These are phyloP conservation scores for Backusella liffmaniae DNA, from an alignment of 192 early-diverging fungal genomes.

Conservation along the genomic window DNA sequence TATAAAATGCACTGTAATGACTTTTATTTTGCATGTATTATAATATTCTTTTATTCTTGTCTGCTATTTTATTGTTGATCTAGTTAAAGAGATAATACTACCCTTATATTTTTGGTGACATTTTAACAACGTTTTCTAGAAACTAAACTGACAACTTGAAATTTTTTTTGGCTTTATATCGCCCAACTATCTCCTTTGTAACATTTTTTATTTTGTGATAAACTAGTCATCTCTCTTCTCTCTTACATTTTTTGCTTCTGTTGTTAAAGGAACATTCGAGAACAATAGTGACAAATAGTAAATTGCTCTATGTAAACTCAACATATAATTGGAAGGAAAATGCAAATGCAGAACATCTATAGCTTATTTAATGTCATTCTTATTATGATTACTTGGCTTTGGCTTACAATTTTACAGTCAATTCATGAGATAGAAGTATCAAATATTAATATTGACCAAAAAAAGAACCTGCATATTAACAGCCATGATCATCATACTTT, in stretches of 20 bases:
- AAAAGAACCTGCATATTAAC: not conserved
- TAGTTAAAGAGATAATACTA: not conserved
- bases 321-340: too few relatives aligned
- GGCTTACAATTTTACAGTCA: not conserved
- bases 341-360: too few relatives aligned
- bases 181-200: too few relatives aligned
- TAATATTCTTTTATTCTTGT: not conserved
- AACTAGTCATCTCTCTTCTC: not conserved
- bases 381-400: too few relatives aligned
- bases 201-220: not conserved
- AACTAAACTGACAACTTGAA: not conserved
- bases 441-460: not conserved
- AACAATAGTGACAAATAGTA: too few relatives aligned
- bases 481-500: not conserved
- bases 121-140: not conserved
- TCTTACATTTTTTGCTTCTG: not conserved
- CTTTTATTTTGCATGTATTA: not conserved
- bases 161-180: not conserved
- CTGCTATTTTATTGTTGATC: not conserved
- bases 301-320: too few relatives aligned
- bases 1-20: not conserved
- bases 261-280: not conserved
- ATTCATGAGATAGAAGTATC: not conserved
- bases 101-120: not conserved
- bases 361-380: too few relatives aligned